These are phyloP conservation scores for Metschnikowia anglica DNA, from an alignment of 805 yeast genomes.

Conservation along the genomic window DNA sequence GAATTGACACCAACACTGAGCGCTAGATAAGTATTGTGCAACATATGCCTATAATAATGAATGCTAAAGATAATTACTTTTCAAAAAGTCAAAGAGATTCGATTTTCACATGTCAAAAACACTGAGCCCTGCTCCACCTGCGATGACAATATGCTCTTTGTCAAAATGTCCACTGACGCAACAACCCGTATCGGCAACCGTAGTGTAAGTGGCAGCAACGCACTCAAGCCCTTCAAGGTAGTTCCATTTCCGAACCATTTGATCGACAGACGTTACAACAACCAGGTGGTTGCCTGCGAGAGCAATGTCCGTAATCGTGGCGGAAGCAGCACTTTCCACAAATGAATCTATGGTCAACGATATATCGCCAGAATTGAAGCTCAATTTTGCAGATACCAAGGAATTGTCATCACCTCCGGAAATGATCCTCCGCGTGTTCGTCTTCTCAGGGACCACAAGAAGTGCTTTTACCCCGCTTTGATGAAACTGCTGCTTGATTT, in stretches of 20 bases:
- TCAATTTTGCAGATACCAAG: slow-evolving; percentile 31
- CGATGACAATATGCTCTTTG: slow-evolving; percentile 36
- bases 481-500: slow-evolving; percentile 57
- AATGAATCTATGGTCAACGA: slow-evolving; percentile 32
- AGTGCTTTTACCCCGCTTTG: slow-evolving; percentile 81
- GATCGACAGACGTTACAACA: slow-evolving; percentile 80
- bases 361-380: neutral
- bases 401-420: slow-evolving; percentile 97
- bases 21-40: neutral
- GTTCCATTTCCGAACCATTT: slow-evolving; percentile 67
- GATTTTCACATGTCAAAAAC: slow-evolving; percentile 23
- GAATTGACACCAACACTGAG: neutral
- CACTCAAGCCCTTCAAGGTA: slow-evolving; percentile 27
- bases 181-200: slow-evolving; percentile 90
- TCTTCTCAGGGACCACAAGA: slow-evolving; percentile 23
- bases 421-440: slow-evolving; percentile 32
- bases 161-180: slow-evolving; percentile 40
- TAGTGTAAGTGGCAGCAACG: slow-evolving; percentile 55
- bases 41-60: neutral
- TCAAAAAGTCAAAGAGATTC: no score
- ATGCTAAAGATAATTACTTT: neutral
- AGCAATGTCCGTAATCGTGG: slow-evolving; percentile 74
- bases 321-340: slow-evolving; percentile 68
- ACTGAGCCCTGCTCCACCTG: slow-evolving; percentile 87
- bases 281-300: slow-evolving; percentile 24